phyloP scores from a whole-genome alignment of 306 rosid species.

The Medicago lupulina region DNA sequence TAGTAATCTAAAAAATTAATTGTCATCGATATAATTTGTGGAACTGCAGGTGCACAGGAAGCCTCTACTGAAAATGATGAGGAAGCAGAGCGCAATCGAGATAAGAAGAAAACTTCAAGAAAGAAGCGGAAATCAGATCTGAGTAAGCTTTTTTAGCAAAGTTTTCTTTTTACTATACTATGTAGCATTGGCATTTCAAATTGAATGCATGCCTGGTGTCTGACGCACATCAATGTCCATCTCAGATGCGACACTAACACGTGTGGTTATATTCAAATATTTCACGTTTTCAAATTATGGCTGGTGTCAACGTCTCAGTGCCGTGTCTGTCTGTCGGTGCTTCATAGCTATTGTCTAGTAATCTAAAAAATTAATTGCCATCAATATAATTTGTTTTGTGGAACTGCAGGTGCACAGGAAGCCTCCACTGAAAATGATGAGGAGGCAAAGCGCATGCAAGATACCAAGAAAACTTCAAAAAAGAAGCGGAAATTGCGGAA shows the following conservation, averaged over 20 bases:
- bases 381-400: constrained; percentile 22
- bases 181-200: not conserved
- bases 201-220: not conserved
- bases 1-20: not conserved
- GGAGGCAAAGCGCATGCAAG: constrained; percentile 68
- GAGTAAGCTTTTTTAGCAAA: constrained; percentile 51
- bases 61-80: constrained; percentile 64
- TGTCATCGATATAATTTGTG: constrained; percentile 30
- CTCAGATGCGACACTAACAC: not conserved
- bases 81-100: constrained; percentile 69
- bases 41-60: constrained; percentile 63
- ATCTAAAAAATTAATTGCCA: too few relatives aligned
- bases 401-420: constrained; percentile 63
- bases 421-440: constrained; percentile 64
- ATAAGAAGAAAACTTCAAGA: constrained; percentile 50
- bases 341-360: not conserved
- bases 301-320: not conserved
- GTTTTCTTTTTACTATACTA: not conserved
- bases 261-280: not conserved
- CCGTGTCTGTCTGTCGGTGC: not conserved
- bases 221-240: not conserved
- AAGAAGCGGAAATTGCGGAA: constrained; percentile 80
- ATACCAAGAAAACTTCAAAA: constrained; percentile 51
- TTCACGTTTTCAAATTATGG: not conserved
- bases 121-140: constrained; percentile 74